Conservation (phyloP, 2,329 filamentous ascomycete species). For the Alternaria longipes region DNA sequence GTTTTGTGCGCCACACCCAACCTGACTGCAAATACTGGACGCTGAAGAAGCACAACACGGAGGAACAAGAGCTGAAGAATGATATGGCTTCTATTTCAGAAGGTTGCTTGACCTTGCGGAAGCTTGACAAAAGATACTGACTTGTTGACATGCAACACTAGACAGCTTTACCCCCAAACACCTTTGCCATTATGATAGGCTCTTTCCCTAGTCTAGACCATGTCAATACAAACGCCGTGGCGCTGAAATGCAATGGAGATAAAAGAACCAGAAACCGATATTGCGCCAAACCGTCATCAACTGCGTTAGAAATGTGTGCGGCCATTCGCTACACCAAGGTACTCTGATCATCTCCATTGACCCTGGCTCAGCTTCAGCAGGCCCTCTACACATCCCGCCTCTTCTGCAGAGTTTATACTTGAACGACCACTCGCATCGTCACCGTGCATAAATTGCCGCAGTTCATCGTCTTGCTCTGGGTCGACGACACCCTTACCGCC, state of each 20-base stretch:
- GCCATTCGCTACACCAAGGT: background rate
- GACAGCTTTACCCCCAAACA: background rate
- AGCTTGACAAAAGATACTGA: background rate
- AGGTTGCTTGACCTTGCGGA: conserved; percentile 1
- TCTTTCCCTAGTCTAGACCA: background rate
- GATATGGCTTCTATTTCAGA: background rate
- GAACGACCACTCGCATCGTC: conserved; percentile 68
- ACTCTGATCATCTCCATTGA: conserved; percentile 71
- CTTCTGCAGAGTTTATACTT: conserved; percentile 60
- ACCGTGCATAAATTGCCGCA: conserved; percentile 77
- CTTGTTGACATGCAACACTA: conserved; percentile 4
- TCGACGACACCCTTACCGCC: conserved; percentile 47
- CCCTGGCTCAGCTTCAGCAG: conserved; percentile 88
- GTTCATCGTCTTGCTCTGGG: conserved; percentile 67
- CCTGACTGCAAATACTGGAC: background rate
- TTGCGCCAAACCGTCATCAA: conserved; percentile 1
- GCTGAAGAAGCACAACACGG: background rate
- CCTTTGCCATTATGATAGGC: conserved; percentile 2
- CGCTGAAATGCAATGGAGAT: conserved; percentile 9
- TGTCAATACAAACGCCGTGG: background rate
- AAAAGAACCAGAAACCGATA: background rate
- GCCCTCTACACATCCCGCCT: conserved; percentile 90
- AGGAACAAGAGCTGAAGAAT: background rate
- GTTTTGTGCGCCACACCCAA: background rate
- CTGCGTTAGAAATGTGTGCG: background rate